Conservation (phyloP, 192 early-diverging fungal genomes). For the Umbelopsis vinacea region DNA sequence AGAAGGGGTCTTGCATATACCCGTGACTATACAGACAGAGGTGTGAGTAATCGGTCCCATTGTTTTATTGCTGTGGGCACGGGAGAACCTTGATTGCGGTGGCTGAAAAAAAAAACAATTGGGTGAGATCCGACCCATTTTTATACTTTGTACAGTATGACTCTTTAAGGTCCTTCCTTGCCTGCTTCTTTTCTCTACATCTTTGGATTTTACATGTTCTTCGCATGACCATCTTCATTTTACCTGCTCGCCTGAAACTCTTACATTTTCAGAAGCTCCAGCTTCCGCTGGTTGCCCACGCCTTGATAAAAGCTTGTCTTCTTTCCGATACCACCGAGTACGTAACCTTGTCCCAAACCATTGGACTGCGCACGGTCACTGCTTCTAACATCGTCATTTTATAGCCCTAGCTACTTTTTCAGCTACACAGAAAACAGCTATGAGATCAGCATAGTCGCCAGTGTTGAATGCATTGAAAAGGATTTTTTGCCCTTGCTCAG, state of each 20-base stretch:
- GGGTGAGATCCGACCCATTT: background rate
- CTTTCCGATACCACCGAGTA: conserved; percentile 42
- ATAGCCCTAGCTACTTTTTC: conserved; percentile 59
- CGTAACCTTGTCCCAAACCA: conserved; percentile 1
- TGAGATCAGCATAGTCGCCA: conserved; percentile 69
- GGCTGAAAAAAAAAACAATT: conserved; percentile 9
- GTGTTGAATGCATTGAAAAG: conserved; percentile 54
- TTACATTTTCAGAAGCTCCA: conserved; percentile 61
- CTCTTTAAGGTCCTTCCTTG: background rate
- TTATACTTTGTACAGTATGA: background rate
- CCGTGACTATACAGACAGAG: background rate
- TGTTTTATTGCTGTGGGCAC: background rate
- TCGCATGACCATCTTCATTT: conserved; percentile 57
- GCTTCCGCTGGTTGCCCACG: conserved; percentile 59
- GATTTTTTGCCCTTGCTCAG: conserved; percentile 53
- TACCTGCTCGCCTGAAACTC: conserved; percentile 61
- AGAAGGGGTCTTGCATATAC: background rate
- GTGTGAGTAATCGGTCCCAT: background rate
- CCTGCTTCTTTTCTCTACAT: background rate
- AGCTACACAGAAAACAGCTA: conserved; percentile 70
- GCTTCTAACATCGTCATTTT: background rate
- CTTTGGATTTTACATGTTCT: conserved; percentile 16
- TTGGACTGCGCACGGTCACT: conserved; percentile 4
- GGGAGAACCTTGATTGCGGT: background rate
- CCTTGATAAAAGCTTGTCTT: conserved; percentile 63